A percentile compares a stretch with the other conserved stretches of the same genome.
Conservation (phyloP, 2,329 filamentous ascomycete species). For the Fusarium oxysporum region DNA sequence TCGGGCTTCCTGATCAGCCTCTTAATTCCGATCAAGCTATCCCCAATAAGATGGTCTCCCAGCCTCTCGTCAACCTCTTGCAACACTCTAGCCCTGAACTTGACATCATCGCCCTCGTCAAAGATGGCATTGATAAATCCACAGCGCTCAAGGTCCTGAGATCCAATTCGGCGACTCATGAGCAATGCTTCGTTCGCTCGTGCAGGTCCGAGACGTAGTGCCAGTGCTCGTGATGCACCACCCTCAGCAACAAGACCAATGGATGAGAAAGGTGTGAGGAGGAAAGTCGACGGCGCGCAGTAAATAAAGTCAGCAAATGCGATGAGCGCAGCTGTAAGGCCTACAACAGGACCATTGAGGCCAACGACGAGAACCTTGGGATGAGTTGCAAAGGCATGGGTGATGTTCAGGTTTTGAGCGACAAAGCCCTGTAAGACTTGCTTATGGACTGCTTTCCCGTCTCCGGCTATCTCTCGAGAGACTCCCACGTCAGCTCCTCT, state of each 20-base stretch:
- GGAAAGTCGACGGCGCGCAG: constrained; percentile 80
- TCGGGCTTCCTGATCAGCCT: constrained; percentile 81
- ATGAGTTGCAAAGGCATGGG: constrained; percentile 90
- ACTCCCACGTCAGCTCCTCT: constrained; percentile 84
- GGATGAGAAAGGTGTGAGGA: constrained; percentile 91
- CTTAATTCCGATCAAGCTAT: constrained; percentile 87
- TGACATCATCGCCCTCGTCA: constrained; percentile 70
- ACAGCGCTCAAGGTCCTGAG: constrained; percentile 76
- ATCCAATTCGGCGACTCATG: constrained; percentile 82
- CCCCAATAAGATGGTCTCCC: constrained; percentile 81
- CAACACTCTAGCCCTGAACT: constrained; percentile 78
- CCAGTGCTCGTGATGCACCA: constrained; percentile 81
- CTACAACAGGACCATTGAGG: constrained; percentile 91
- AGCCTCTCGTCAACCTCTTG: constrained; percentile 84
- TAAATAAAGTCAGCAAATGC: constrained; percentile 95
- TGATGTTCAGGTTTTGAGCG: constrained; percentile 88
- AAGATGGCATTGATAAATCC: constrained; percentile 93
- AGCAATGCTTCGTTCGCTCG: constrained; percentile 94
- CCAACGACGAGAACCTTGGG: constrained; percentile 93
- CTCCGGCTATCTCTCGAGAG: constrained; percentile 55
- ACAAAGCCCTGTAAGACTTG: constrained; percentile 79
- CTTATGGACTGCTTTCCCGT: constrained; percentile 54
- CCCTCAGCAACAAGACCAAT: constrained; percentile 93
- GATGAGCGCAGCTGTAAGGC: constrained; percentile 85
- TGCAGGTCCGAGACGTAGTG: constrained; percentile 80